Conservation (phyloP, 1,139 yeast genomes). For the Candida labiduridarum region DNA sequence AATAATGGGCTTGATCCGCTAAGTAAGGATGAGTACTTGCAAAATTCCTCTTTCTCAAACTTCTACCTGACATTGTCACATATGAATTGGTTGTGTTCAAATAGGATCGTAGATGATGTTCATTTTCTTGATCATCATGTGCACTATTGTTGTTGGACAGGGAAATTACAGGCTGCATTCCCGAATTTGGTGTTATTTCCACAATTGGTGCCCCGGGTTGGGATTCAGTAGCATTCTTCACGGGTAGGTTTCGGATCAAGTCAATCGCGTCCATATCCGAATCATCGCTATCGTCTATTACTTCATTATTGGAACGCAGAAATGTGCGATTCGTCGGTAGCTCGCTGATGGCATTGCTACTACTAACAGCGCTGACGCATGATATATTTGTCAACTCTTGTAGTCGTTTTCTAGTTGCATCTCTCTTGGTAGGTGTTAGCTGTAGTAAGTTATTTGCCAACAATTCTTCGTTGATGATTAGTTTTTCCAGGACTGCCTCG, state of each 20-base stretch:
- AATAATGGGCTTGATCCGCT: constrained; percentile 51
- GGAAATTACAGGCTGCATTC: neutral
- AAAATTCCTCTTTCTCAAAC: constrained; percentile 46
- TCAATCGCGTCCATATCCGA: constrained; percentile 9
- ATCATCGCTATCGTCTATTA: constrained; percentile 11
- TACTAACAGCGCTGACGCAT: neutral
- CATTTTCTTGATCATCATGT: constrained; percentile 15
- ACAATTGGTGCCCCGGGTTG: neutral
- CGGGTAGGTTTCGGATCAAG: constrained; percentile 4
- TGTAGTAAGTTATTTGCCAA: constrained; percentile 10
- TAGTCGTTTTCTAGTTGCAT: constrained; percentile 3
- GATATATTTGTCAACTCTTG: constrained; percentile 2
- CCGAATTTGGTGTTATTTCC: neutral
- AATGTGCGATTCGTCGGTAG: neutral
- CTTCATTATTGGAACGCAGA: constrained; percentile 1
- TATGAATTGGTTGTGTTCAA: constrained; percentile 13
- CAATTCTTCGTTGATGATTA: constrained; percentile 3
- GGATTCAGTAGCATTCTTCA: no score
- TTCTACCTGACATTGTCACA: constrained; percentile 25
- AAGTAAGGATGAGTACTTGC: constrained; percentile 51
- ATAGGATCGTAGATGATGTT: constrained; percentile 16
- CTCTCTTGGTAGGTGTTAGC: constrained; percentile 11
- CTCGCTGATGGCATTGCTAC: neutral
- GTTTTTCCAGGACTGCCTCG: constrained; percentile 10
- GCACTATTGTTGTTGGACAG: neutral